A percentile compares a stretch with the other conserved stretches of the same genome.
phyloP scores from a whole-genome alignment of 768 basidiomycete species.

The Boletus pseudo-olivaceus region DNA sequence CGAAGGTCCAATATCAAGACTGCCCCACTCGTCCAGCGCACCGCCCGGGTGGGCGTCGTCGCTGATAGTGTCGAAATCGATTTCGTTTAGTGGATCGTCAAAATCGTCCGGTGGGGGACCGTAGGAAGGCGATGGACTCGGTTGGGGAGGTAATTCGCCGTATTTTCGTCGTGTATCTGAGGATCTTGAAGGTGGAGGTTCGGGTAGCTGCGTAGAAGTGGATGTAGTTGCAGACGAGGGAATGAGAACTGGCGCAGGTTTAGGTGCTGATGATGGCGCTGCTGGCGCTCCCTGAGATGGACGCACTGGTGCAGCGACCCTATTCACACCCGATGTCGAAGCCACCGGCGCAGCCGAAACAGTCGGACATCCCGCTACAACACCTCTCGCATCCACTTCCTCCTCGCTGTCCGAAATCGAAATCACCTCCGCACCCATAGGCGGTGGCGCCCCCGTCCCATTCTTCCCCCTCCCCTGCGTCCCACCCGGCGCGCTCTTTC shows the following conservation, averaged over 20 bases:
- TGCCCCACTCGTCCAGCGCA: conserved; percentile 1
- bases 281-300: not conserved
- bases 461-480: not conserved
- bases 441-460: conserved; percentile 2
- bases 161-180: not conserved
- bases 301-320: not conserved
- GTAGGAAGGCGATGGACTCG: not conserved
- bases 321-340: not conserved
- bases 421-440: conserved; percentile 25
- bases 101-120: conserved; percentile 9
- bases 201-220: not conserved
- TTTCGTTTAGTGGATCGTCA: conserved; percentile 10
- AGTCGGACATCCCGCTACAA: not conserved
- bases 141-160: not conserved
- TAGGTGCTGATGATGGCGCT: not conserved
- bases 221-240: not conserved
- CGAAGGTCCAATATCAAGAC: conserved; percentile 10
- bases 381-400: not conserved
- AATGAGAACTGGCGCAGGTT: not conserved
- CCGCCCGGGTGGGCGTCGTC: not conserved
- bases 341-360: not conserved
- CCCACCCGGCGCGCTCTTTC: not conserved
- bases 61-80: conserved; percentile 11
- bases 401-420: conserved; percentile 28
- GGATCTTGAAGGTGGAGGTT: not conserved